Base-by-base conservation (phyloP, 768 basidiomycete genomes). In the Daedaleopsis nitida region DNA sequence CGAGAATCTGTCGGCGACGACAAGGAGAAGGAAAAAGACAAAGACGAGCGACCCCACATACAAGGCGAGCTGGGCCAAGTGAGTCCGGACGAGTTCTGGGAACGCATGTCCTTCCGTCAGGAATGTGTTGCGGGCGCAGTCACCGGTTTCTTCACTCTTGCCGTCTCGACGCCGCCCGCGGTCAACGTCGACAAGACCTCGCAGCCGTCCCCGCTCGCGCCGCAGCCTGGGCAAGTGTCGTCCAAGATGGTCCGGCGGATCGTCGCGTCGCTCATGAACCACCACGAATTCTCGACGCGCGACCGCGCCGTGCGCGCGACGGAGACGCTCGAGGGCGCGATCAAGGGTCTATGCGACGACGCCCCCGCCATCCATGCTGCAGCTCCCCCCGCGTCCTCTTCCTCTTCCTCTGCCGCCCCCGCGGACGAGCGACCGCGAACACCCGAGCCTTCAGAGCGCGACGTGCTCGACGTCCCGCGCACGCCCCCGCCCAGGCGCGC, bases 41-140 rank as follows among this genome's bases (percentile, higher is more conserved):
- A 67, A 64, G 70, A 73, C 55, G 60, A 71, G 57, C 57, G 43
- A 14, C 34, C 59, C 60, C 52, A 58, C 60, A 63, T 72, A 69
- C 65, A 69, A 55, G 86, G 83, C 50, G 85, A 87, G 68, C 77
- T 92, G 55, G 77, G 71, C 16, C 82, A 77, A 63, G 88, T 92
- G 52, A 75, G 77, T 0, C 68, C 83, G 42, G 89, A 89, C 43
- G 96, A 97, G 70, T 99, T 96, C 74, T 99, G 96, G 96, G 95
- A 97, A 74, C 84, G 94, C 16, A 95, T 99, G 90, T 93, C 89
- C 43, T 96, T 92, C 74, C 83, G 97, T 27, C 96, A 98, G 71
- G 97, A 99, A 74, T 98, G 96, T 70, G 83, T 90, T 48, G 83
- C 88, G 38, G 95, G 96, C 2, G 90, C 92, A 1, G 84, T 96